Conservation (phyloP, 1,284 basidiomycete genomes). For the Apiotrichum laibachii region DNA sequence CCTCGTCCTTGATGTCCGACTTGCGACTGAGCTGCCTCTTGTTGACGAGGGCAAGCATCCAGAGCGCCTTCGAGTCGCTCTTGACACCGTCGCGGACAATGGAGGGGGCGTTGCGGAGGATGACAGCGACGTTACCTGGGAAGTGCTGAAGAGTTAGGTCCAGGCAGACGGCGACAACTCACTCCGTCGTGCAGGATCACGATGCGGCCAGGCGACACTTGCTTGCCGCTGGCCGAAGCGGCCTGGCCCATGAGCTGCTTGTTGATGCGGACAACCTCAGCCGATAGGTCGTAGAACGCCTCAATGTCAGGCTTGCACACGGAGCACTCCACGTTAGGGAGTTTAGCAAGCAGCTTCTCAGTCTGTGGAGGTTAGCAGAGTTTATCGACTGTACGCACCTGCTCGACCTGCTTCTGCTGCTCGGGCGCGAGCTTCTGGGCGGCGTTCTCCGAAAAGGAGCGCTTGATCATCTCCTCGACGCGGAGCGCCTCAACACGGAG, state of each 20-base stretch:
- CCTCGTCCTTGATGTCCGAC: constrained; percentile 60
- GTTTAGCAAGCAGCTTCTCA: constrained; percentile 66
- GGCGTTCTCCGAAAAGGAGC: constrained; percentile 97
- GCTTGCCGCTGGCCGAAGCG: constrained; percentile 61
- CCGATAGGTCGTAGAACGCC: constrained; percentile 72
- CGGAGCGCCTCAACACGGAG: constrained; percentile 91
- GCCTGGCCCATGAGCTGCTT: constrained; percentile 66
- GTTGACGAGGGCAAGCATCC: constrained; percentile 70
- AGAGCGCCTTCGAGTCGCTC: constrained; percentile 57
- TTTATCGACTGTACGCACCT: constrained; percentile 56
- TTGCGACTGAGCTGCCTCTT: constrained; percentile 60
- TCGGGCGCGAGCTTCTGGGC: constrained; percentile 89
- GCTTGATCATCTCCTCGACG: constrained; percentile 99
- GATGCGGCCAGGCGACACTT: constrained; percentile 71
- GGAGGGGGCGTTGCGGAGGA: constrained; percentile 68
- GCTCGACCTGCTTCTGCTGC: constrained; percentile 79
- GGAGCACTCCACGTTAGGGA: constrained; percentile 69
- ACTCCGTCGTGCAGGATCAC: constrained; percentile 81
- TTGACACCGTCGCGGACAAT: constrained; percentile 53
- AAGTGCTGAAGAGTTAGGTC: constrained; percentile 64
- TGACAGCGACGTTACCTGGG: constrained; percentile 66
- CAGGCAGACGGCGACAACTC: constrained; percentile 35
- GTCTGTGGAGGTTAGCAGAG: constrained; percentile 55
- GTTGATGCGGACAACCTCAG: constrained; percentile 66
- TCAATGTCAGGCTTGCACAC: constrained; percentile 69